A percentile compares a stretch with the other conserved stretches of the same genome.
phyloP scores from a whole-genome alignment of 306 rosid species.

The Pachyrhizus erosus region DNA sequence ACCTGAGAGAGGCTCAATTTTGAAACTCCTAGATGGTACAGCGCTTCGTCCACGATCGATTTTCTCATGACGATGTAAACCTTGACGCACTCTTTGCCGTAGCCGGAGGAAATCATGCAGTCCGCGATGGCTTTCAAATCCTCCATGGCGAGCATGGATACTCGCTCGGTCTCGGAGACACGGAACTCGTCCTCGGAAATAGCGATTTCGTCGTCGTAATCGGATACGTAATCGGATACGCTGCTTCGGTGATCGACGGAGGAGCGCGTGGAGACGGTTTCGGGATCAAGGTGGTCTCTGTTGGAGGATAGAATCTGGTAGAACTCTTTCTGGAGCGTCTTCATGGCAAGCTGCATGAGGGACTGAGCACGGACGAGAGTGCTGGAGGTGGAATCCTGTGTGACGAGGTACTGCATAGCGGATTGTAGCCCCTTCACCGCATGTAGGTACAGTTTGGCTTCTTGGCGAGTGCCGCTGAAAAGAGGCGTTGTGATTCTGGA shows the following conservation, averaged over 20 bases:
- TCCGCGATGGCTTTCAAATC: slow-evolving; percentile 77
- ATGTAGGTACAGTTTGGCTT: slow-evolving; percentile 66
- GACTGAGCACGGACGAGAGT: slow-evolving; percentile 61
- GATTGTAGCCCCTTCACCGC: slow-evolving; percentile 70
- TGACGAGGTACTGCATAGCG: slow-evolving; percentile 66
- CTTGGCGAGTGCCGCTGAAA: slow-evolving; percentile 62
- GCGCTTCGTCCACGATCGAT: slow-evolving; percentile 73
- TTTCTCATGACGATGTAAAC: slow-evolving; percentile 61
- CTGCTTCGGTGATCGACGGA: slow-evolving; percentile 47
- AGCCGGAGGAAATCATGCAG: slow-evolving; percentile 71
- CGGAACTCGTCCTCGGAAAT: slow-evolving; percentile 62
- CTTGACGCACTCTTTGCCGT: slow-evolving; percentile 74
- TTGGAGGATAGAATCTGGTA: slow-evolving; percentile 53
- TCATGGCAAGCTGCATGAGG: slow-evolving; percentile 84
- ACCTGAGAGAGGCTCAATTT: slow-evolving; percentile 55
- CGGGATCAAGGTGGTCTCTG: slow-evolving; percentile 59
- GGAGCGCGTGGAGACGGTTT: slow-evolving; percentile 62
- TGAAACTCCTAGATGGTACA: slow-evolving; percentile 73
- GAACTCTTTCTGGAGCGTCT: slow-evolving; percentile 75
- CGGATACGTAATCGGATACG: slow-evolving; percentile 63
- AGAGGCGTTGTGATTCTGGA: slow-evolving; percentile 42
- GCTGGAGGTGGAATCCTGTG: slow-evolving; percentile 45
- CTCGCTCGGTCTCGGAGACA: slow-evolving; percentile 54
- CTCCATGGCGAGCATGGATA: slow-evolving; percentile 54
- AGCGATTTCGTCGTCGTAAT: slow-evolving; percentile 39